Percentiles rank a stretch among this genome's conserved stretches.
Conservation (phyloP, 345 rosid genomes). For the Leavenworthia alabamica region DNA sequence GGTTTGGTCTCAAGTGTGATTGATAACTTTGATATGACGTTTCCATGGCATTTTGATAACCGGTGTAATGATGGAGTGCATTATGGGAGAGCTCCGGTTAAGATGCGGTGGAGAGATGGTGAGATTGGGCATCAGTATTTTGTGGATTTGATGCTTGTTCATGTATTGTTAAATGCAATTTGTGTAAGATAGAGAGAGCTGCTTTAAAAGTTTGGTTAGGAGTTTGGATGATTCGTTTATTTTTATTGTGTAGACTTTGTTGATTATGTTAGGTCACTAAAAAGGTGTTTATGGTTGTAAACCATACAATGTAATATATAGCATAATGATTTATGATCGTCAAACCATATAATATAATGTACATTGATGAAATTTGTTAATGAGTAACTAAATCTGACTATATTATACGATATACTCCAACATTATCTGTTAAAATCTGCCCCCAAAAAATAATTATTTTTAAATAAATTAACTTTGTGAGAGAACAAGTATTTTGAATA, state of each 20-base stretch:
- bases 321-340: too few relatives aligned
- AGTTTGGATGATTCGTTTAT: neutral
- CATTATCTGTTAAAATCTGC: too few relatives aligned
- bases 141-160: constrained; percentile 80
- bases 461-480: neutral
- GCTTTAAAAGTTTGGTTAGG: neutral
- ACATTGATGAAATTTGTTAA: neutral
- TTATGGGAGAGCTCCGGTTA: constrained; percentile 70
- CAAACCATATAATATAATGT: neutral
- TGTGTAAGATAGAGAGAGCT: constrained; percentile 34
- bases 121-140: constrained; percentile 87
- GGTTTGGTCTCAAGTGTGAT: constrained; percentile 55
- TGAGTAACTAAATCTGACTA: neutral
- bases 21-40: constrained; percentile 81
- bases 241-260: too few relatives aligned
- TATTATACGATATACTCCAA: neutral
- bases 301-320: neutral
- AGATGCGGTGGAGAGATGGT: constrained; percentile 85
- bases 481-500: neutral
- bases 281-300: too few relatives aligned
- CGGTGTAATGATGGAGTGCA: constrained; percentile 89
- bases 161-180: constrained; percentile 64
- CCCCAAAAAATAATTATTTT: too few relatives aligned
- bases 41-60: constrained; percentile 85
- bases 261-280: too few relatives aligned